phyloP scores from a whole-genome alignment of 139 green algal species.

The Dunaliella primolecta region DNA sequence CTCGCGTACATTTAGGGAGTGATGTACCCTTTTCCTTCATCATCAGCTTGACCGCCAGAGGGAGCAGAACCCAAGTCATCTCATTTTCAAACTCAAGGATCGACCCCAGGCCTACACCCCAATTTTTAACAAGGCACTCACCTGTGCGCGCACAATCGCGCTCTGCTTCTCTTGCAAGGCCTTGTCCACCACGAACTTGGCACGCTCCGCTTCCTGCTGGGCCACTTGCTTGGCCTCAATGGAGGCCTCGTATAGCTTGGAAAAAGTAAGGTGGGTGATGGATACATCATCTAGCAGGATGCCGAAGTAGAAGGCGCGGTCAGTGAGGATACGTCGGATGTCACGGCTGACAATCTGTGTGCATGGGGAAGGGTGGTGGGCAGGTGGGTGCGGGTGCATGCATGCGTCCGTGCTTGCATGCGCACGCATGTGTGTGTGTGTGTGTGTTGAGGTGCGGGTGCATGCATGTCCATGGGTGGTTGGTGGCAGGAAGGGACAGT shows the following conservation, averaged over 20 bases:
- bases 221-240: conserved; percentile 95
- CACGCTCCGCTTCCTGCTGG: conserved; percentile 96
- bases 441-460: too few species aligned
- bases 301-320: conserved; percentile 90
- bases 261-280: conserved; percentile 97
- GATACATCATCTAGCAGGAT: conserved; percentile 98
- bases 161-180: conserved; percentile 95
- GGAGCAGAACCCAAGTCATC: too few species aligned
- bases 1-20: neutral
- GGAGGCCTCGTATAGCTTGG: conserved; percentile 90
- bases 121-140: neutral
- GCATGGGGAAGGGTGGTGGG: neutral
- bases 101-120: neutral
- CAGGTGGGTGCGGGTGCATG: too few species aligned
- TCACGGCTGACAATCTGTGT: conserved; percentile 64
- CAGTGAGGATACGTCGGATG: conserved; percentile 88
- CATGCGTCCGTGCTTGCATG: too few species aligned
- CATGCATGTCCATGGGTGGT: too few species aligned
- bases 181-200: conserved; percentile 96
- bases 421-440: too few species aligned
- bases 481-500: too few species aligned
- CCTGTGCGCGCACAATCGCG: conserved; percentile 86
- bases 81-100: too few species aligned
- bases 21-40: too few species aligned
- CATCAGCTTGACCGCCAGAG: too few species aligned